Base-by-base conservation (phyloP, 805 yeast genomes). In the Teunomyces kruisii region DNA sequence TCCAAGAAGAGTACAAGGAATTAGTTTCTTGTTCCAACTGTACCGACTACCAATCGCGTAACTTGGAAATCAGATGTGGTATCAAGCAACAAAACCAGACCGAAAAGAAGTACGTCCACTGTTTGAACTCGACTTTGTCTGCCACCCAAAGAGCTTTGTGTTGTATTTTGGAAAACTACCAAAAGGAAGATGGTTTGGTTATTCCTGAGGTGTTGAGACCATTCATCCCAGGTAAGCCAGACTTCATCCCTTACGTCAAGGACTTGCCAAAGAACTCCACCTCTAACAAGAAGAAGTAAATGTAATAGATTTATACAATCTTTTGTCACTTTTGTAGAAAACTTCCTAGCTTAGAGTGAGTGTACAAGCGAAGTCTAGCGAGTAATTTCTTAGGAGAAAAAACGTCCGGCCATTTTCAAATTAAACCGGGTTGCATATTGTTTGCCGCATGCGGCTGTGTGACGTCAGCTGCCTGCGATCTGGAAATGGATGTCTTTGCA, bases 71-170 rank as follows among this genome's bases (percentile, higher is more conserved):
- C 64, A 86, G 99, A 81, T 94, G 97, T 71, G 99, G 99, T 68
- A 88, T 94, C 62, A 91, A 92, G 78, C 88, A 92, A 73, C 83
- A 84, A 76, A 88, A 89, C 70, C 97, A 91, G 73, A 84, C 84
- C 60, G 96, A 90, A 65, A 94, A 94, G 88, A 91, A 87, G 71
- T 94, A 94, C 71, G 99, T 94, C 49, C 99, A 94, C 73, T 94
- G 99, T 76, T 80, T 94, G 75, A 94, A 94, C 81, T 89, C 97
- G 43, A 94, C 99, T 35, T 79, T 94, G 61, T 86, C 96, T 69
- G 99, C 99, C 46, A 94, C 99, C 50, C 95, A 94, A 80, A 88
- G 99, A 76, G 96, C 99, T 13, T 76, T 94, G 62, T 94, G 99
- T 76, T 94, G 99, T 79, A 78, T 94, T 55, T 78, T 94, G 66